These are phyloP conservation scores for Asparagopsis taxiformis DNA, from an alignment of 31 red algal genomes.

Conservation along the genomic window DNA sequence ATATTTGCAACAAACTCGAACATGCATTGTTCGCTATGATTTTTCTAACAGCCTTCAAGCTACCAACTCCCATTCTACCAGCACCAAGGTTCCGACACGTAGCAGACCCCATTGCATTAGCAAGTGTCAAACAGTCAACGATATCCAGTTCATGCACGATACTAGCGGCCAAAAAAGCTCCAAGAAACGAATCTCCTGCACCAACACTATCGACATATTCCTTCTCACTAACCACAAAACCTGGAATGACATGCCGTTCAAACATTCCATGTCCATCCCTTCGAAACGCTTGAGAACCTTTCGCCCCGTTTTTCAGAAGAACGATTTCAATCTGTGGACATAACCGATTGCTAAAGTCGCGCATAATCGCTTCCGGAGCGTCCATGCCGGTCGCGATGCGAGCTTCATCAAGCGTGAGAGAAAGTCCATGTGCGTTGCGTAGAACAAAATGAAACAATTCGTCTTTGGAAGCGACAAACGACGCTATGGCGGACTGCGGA, in stretches of 20 bases:
- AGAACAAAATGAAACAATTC: slow-evolving; percentile 19
- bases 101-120: slow-evolving; percentile 32
- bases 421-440: slow-evolving; percentile 14
- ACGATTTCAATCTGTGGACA: slow-evolving; percentile 8
- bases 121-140: slow-evolving; percentile 15
- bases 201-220: slow-evolving; percentile 81
- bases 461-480: slow-evolving; percentile 10
- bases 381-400: slow-evolving; percentile 5
- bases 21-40: too few species aligned
- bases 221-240: slow-evolving; percentile 9
- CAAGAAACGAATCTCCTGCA: slow-evolving; percentile 89
- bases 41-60: too few species aligned
- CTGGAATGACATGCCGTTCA: slow-evolving; percentile 18
- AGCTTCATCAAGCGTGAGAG: slow-evolving; percentile 22
- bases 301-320: slow-evolving; percentile 25
- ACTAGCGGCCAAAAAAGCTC: slow-evolving; percentile 73
- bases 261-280: background rate
- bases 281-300: slow-evolving; percentile 20
- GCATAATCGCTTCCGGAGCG: background rate
- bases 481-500: slow-evolving; percentile 24
- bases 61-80: slow-evolving; percentile 13
- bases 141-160: slow-evolving; percentile 12
- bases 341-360: background rate
- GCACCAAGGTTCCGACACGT: slow-evolving; percentile 36
- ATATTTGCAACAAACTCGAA: too few species aligned